A percentile compares a stretch with the other conserved stretches of the same genome.
Evolutionary conservation across 768 basidiomycete species (phyloP).

Genomic region (Psilocybe azurescens): DNA sequence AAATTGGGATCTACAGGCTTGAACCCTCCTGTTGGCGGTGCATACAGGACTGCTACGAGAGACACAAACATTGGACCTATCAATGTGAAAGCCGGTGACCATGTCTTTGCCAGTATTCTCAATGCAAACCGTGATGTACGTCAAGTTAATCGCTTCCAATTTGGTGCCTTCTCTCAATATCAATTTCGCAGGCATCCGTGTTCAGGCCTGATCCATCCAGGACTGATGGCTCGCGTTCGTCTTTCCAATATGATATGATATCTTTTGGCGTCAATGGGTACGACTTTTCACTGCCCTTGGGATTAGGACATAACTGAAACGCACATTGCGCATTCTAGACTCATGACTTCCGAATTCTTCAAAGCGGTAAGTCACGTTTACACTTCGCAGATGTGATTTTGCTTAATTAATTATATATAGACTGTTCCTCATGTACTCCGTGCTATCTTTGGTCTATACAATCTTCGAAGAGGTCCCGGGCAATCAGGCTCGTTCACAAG

Average conservation of each 20-base stretch:
- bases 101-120: slow-evolving; percentile 39
- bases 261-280: slow-evolving; percentile 18
- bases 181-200: slow-evolving; percentile 23
- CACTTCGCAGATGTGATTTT: not conserved
- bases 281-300: not conserved
- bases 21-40: slow-evolving; percentile 44
- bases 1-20: slow-evolving; percentile 24
- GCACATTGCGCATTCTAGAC: slow-evolving; percentile 11
- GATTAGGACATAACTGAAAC: no score
- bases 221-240: slow-evolving; percentile 27
- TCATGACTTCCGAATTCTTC: slow-evolving; percentile 45
- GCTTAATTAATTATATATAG: slow-evolving; percentile 26
- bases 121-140: slow-evolving; percentile 48
- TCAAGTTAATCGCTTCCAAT: slow-evolving; percentile 2
- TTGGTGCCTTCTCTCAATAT: not conserved
- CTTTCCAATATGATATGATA: slow-evolving; percentile 30
- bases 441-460: slow-evolving; percentile 48
- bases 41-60: slow-evolving; percentile 42
- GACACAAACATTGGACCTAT: slow-evolving; percentile 30
- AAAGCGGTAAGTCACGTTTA: slow-evolving; percentile 35
- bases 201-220: slow-evolving; percentile 27
- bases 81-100: slow-evolving; percentile 34
- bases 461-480: slow-evolving; percentile 42
- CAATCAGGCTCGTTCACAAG: slow-evolving; percentile 43
- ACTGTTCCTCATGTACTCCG: slow-evolving; percentile 49